phyloP scores from a whole-genome alignment of 768 basidiomycete genomes.

The Atractiella rhizophila region DNA sequence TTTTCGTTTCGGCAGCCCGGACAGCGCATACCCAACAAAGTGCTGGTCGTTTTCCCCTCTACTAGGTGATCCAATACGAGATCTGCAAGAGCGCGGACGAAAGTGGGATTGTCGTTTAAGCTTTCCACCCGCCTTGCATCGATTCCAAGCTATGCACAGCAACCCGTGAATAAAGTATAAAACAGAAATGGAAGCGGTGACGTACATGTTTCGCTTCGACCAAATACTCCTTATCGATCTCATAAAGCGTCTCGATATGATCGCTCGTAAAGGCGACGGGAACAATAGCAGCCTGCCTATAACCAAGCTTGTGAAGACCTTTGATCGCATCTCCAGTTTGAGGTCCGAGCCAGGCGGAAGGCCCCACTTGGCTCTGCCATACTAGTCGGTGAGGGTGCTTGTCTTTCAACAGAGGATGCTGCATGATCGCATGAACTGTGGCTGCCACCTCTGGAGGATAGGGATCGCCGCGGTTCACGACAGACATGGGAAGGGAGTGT shows the following conservation, averaged over 20 bases:
- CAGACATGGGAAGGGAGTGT: slow-evolving; percentile 89
- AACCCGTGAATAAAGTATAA: neutral
- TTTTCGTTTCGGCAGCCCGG: too few relatives aligned
- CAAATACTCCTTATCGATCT: slow-evolving; percentile 78
- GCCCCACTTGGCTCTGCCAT: slow-evolving; percentile 96
- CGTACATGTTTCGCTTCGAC: slow-evolving; percentile 72
- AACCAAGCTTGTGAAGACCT: slow-evolving; percentile 25
- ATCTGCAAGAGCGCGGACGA: slow-evolving; percentile 82
- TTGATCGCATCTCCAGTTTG: slow-evolving; percentile 80
- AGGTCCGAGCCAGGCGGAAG: slow-evolving; percentile 93
- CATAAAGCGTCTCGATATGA: slow-evolving; percentile 94
- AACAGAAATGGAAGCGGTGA: neutral
- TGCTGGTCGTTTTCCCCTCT: slow-evolving; percentile 18
- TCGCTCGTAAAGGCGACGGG: slow-evolving; percentile 98
- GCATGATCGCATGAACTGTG: slow-evolving; percentile 81
- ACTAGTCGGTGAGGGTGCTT: slow-evolving; percentile 67
- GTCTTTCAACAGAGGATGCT: slow-evolving; percentile 36
- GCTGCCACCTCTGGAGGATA: slow-evolving; percentile 88
- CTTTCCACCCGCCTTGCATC: slow-evolving; percentile 67
- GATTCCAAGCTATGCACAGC: slow-evolving; percentile 27
- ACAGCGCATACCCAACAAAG: too few relatives aligned
- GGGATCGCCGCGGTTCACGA: slow-evolving; percentile 95
- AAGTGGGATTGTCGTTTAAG: slow-evolving; percentile 83
- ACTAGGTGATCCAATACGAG: slow-evolving; percentile 56
- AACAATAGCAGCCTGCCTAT: slow-evolving; percentile 37